Evolutionary conservation across 805 yeast genomes (phyloP).

Genomic region (Starmerella stellata): DNA sequence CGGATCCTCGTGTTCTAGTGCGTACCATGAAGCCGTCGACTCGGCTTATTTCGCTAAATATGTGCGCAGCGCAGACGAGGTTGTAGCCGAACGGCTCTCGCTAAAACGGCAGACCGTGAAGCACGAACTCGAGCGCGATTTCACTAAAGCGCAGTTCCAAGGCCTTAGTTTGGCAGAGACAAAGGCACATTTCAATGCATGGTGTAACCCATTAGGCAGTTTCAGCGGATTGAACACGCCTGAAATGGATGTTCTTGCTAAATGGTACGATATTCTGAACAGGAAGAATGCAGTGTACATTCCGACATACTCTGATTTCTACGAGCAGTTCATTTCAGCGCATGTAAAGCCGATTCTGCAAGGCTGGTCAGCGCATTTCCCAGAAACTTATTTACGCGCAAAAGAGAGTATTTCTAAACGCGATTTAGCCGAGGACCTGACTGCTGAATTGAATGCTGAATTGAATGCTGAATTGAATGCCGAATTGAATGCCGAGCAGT

Average conservation of each 20-base stretch:
- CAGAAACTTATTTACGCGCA: no score
- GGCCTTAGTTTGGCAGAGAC: constrained; percentile 19
- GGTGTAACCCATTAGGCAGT: constrained; percentile 21
- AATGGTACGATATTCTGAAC: constrained; percentile 19
- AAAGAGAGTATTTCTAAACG: no score
- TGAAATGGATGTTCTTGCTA: constrained; percentile 16
- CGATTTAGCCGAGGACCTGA: no score
- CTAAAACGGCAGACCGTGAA: constrained; percentile 3
- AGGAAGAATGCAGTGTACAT: constrained; percentile 7
- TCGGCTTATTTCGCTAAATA: no score
- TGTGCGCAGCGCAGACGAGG: no score
- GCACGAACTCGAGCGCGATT: constrained; percentile 4
- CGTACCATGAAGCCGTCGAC: no score
- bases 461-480: no score
- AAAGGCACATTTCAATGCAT: constrained; percentile 11
- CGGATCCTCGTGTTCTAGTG: no score
- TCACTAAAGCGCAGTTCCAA: constrained; percentile 16
- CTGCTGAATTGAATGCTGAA: no score
- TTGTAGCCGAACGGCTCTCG: not conserved
- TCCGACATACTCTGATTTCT: constrained; percentile 18
- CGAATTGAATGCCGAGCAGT: no score
- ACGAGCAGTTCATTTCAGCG: constrained; percentile 21
- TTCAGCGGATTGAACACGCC: constrained; percentile 21
- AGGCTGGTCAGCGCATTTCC: no score
- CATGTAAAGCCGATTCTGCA: constrained; percentile 14